Base-by-base conservation (phyloP, 345 rosid genomes). In the Cardamine resedifolia region DNA sequence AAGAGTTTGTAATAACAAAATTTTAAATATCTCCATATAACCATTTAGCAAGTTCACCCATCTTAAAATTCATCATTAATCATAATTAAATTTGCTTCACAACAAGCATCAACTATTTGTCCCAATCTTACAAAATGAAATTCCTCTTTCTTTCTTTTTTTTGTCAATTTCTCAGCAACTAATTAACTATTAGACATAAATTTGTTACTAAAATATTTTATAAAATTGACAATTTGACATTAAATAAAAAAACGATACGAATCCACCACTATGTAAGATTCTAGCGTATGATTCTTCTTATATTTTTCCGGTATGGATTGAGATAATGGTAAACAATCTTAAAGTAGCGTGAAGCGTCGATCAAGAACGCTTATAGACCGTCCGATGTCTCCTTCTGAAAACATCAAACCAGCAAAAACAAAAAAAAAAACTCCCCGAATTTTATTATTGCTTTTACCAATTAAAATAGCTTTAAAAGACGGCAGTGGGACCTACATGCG, bases 391-490 rank as follows among this genome's bases (percentile, higher is more conserved):
- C 31, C 15, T 1, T 5, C 49, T 66, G 67, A 74, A 66, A 59
- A 52, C 15, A 60, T 67, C 69, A 59, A 65, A 7, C 36, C 6
- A 65, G 4, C 39, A 38, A 26, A 34, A 33, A 15, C 10, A 34
- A 34, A 1, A 34, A 53, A 33, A 0, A 5, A n/a, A n/a, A n/a
- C n/a, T n/a, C n/a, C 27, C 18, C 53, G 0, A 38, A 53, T 5
- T 4, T 10, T 6, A n/a, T 58, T n/a, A 57, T 20, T 68, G 1
- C 5, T 58, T 53, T 30, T 2, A 4, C 1, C 11, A 18, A 56
- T 49, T 39, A 59, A 44, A 62, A 62, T 47, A 69, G 10, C 52
- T n/a, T 27, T 47, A 56, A 7, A 70, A 64, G 79, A 15, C 79
- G 79, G 79, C 79, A 47, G 1, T 51, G 5, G 63, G 47, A 7